Evolutionary conservation across 352 stramenopile genomes (phyloP), one percentile per base, ranked within the genome.

Genomic region (Pelagophyceae sp.): DNA sequence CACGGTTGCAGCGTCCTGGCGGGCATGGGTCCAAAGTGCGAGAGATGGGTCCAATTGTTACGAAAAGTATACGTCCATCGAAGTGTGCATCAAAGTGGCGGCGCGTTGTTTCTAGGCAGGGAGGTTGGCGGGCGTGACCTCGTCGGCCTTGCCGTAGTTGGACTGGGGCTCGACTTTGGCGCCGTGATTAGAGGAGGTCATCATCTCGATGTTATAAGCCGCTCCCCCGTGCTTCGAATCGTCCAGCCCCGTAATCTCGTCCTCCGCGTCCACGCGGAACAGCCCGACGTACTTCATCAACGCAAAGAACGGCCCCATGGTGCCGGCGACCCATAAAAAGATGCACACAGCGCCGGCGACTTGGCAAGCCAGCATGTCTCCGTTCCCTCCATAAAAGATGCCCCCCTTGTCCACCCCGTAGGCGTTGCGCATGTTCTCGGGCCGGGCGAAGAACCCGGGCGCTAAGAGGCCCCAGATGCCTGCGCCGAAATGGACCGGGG

Each of bases 381-480:
- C 20, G 20, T 40, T 19, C 19, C 64, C 64, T 11, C 3, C 15
- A 38, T 78, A 81, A 77, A 74, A 78, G 51, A 78, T 58, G 61
- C 80, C 80, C 27, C 60, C 75, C 32, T 75, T 60, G 27, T 40
- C 63, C 6, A 70, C 54, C 32, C 82, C 83, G 79, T 84, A 89
- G 29, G 81, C 83, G 76, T 89, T 85, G 79, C 71, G 72, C 63
- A 81, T 79, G 11, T 85, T 83, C 1, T 78, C 51, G 64, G 80
- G 79, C 23, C 77, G 76, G 1, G 87, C 84, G 72, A 93, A 90
- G 19, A 92, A 77, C 38, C 86, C 89, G 5, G 84, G 81, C 29
- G 85, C 82, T 0, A 93, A 61, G 0, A 87, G 40, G 50, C 89
- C 89, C 85, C 87, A 92, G n/a, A 82, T 76, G 54, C 87, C 88